Base-by-base conservation (phyloP, 2,329 filamentous ascomycete genomes). In the Aspergillus transmontanensis region DNA sequence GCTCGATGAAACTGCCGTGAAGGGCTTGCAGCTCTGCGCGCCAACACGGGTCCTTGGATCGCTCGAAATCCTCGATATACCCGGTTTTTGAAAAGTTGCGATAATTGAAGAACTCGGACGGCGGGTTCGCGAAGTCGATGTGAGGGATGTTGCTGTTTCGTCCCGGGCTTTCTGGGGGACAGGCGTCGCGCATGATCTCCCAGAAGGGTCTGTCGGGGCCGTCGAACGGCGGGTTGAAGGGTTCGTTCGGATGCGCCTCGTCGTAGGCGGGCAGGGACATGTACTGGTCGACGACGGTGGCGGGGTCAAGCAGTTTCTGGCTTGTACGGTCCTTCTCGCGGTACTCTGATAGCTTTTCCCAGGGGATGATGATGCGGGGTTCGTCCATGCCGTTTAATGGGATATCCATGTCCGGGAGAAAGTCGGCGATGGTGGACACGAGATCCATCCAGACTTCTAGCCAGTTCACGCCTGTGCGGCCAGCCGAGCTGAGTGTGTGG, bases 321-420 rank as follows among this genome's bases (percentile, higher is more conserved):
- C 59, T 72, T 43, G 60, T 61, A 2, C 66, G 60, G 58, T 77
- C 80, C 39, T 66, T 73, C 9, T 67, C 57, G 63, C 81, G 74
- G 62, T 80, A 79, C 23, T 69, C 71, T 45, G 78, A 71, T 16
- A 84, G 78, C 26, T 77, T 75, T 56, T 84, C 81, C 77, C 78
- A 83, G 0, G 80, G 79, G 5, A 82, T 80, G 19, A 84, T 74
- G 7, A 84, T 66, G 2, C 82, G 75, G 41, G 78, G 78, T 70
- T 84, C 81, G 60, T 84, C 83, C 81, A 84, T 83, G 39, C 77
- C 69, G 65, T 84, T 84, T 57, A 84, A 74, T 0, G 82, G 75
- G 54, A 84, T 72, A 59, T 83, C 78, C 39, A 84, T 67, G 65
- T 84, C 81, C 4, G 82, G 82, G 16, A 84, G 71, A 21, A 73